Conservation (phyloP, 805 yeast genomes). For the Ogataea sp. region DNA sequence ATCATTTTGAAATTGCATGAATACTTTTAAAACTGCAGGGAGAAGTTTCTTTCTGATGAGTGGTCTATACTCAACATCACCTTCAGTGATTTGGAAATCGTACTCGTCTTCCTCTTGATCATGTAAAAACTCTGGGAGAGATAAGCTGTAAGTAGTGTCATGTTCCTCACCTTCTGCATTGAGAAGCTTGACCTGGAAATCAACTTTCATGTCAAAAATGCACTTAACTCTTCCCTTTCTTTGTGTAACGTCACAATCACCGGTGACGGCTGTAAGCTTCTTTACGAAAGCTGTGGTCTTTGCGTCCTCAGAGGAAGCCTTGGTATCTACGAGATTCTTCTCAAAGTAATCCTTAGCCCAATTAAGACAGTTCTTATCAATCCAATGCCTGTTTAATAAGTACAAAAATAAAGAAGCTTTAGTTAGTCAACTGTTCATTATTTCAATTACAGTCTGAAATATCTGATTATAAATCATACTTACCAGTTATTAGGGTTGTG, state of each 20-base stretch:
- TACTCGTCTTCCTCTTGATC: slow-evolving; percentile 67
- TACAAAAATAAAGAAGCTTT: not conserved
- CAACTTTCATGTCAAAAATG: slow-evolving; percentile 57
- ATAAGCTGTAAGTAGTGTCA: slow-evolving; percentile 32
- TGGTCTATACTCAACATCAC: slow-evolving; percentile 28
- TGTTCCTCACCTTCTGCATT: slow-evolving; percentile 22
- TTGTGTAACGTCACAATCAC: slow-evolving; percentile 80
- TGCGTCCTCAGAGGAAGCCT: slow-evolving; percentile 6
- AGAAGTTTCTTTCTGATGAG: slow-evolving; percentile 38
- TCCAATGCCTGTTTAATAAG: slow-evolving; percentile 69
- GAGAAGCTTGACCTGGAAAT: slow-evolving; percentile 35
- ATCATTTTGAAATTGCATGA: slow-evolving; percentile 54
- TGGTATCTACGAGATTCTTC: slow-evolving; percentile 35
- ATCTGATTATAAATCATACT: no score
- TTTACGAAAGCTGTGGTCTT: slow-evolving; percentile 22
- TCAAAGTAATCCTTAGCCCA: slow-evolving; percentile 81
- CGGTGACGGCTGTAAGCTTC: slow-evolving; percentile 37
- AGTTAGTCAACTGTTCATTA: not conserved
- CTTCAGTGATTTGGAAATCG: slow-evolving; percentile 36
- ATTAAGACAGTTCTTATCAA: slow-evolving; percentile 88
- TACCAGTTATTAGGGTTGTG: slow-evolving; percentile 92
- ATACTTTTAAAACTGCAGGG: slow-evolving; percentile 40
- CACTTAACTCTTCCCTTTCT: slow-evolving; percentile 77
- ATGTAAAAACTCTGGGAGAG: slow-evolving; percentile 64
- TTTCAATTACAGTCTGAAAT: no score